Base-by-base conservation (phyloP, 768 basidiomycete species). In the Amanita phalloides region DNA sequence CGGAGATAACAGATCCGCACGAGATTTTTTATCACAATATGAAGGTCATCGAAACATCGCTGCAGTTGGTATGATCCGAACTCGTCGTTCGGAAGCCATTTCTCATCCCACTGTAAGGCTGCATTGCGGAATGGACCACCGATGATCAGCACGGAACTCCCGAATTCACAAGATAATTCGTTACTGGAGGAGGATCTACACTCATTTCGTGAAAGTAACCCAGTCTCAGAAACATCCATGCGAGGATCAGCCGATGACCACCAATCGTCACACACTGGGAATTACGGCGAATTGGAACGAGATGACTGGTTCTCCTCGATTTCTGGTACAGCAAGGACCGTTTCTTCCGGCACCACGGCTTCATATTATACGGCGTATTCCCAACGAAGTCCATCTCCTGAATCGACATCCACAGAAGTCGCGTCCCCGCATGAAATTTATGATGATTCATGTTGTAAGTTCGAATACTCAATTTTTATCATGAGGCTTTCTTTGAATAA, bases 11-110 rank as follows among this genome's bases (percentile, higher is more conserved):
- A 9, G 55, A 62, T 47, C 57, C 60, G 9, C 57, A 66, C 48
- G 63, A 66, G 46, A 56, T 64, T 36, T 68, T 61, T 44, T 55
- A 60, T 46, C 68, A 69, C 53, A 45, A 58, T 10, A 52, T 66
- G 9, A 51, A 55, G 7, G 57, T 57, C 2, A 63, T 69, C 36
- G 23, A 42, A 13, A 53, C 60, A 21, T 61, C 59, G 6, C 17
- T 62, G 17, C 30, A 55, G 46, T 59, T 61, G 5, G 61, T 62
- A 47, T 42, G 58, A 49, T 39, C 11, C 13, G 13, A 13, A 43
- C 47, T 35, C 20, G 2, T 32, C 8, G 17, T 17, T 14, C 23
- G 33, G 28, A 21, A 21, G 14, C 3, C 10, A 17, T 14, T 26
- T 26, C 36, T 11, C 8, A 23, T 23, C 7, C 11, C 23, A 36